These are phyloP conservation scores for Xylariales sp. DNA, from an alignment of 2,329 filamentous ascomycete species.

Conservation along the genomic window DNA sequence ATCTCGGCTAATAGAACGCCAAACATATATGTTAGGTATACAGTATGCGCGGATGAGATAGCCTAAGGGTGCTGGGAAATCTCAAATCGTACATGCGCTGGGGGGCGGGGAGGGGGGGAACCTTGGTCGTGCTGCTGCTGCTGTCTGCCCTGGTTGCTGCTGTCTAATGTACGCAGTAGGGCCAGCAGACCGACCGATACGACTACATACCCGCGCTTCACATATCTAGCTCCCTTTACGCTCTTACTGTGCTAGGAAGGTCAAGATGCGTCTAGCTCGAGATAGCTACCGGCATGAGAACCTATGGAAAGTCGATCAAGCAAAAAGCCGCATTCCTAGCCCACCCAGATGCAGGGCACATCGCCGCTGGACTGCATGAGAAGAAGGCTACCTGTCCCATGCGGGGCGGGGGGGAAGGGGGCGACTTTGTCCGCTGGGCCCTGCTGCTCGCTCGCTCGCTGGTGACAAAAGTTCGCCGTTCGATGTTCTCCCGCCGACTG, in stretches of 20 bases:
- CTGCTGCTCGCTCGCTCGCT: too few species aligned
- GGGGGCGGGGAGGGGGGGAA: too few species aligned
- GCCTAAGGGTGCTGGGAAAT: too few species aligned
- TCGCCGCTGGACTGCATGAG: background rate
- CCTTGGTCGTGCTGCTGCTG: too few species aligned
- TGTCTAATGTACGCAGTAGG: background rate
- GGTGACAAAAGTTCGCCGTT: too few species aligned
- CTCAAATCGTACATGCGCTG: background rate
- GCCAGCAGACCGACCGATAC: conserved; percentile 4
- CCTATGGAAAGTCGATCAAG: conserved; percentile 20
- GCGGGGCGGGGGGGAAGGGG: background rate
- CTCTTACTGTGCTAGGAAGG: conserved; percentile 9
- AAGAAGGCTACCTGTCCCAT: background rate
- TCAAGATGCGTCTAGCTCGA: conserved; percentile 1
- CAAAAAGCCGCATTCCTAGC: conserved; percentile 22
- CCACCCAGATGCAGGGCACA: conserved; percentile 14
- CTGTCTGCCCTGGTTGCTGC: too few species aligned
- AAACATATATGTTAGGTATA: too few species aligned
- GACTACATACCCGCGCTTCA: conserved; percentile 9
- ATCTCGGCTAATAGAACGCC: too few species aligned
- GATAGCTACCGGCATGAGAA: conserved; percentile 7
- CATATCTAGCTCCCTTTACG: conserved; percentile 5
- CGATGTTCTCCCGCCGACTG: too few species aligned
- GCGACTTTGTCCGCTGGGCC: background rate
- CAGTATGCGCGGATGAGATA: too few species aligned